Evolutionary conservation across 129 eudicot species (phyloP), one percentile per base, ranked within the genome.

Genomic region (Helianthus annuus): DNA sequence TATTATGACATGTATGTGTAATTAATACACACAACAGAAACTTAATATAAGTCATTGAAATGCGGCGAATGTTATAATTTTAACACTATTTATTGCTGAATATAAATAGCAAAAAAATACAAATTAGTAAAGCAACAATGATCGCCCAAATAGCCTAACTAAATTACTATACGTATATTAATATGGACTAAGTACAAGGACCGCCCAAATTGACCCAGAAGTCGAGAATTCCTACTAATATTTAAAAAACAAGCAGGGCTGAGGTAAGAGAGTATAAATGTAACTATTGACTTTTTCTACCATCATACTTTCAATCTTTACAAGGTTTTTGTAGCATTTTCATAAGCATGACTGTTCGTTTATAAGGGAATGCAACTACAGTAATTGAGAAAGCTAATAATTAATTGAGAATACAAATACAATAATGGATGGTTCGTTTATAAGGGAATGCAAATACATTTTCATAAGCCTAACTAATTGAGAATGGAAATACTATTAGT

Each of bases 171-270:
- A 19, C 22, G 22, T 19, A 19, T 19, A 19, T 19, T 19, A 19
- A 19, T 19, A 19, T 19, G 22, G 22, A 19, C 22, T 19, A 19
- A 19, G 22, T 19, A 19, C 22, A 19, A 19, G 22, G 22, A 19
- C 22, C 22, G 0, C 22, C 22, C 0, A 19, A 19, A 19, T 19
- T 19, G 22, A 19, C 22, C 22, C 22, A 19, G 0, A 19, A 19
- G 22, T 19, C 22, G 22, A 19, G 22, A 19, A 19, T 19, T 19
- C 22, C 22, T 19, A 19, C 22, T 19, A 19, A 19, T 19, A 19
- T 19, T 19, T 19, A 19, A 19, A 54, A 63, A 62, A 48, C 78
- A 63, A 16, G 52, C 64, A 49, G 55, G 27, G 51, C 44, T 36
- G 40, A 27, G 39, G 39, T 39, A 61, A n/a, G 66, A 5, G 11